phyloP scores from a whole-genome alignment of 2,329 filamentous ascomycete species.

The Albifimbria verrucaria region DNA sequence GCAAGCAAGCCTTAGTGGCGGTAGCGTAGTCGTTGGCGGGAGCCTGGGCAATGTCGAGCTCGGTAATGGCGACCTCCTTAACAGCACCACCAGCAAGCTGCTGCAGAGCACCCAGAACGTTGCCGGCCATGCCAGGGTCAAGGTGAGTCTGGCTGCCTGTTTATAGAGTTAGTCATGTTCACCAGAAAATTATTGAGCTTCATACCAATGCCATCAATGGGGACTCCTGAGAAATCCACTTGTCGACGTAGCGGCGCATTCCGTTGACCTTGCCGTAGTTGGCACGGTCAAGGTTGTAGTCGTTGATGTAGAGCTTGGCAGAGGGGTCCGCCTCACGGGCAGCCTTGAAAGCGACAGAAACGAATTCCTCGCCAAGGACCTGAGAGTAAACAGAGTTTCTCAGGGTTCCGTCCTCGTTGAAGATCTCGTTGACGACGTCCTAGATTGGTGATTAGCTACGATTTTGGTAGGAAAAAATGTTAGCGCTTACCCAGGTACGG shows the following conservation, averaged over 20 bases:
- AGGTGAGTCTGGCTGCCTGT: constrained; percentile 58
- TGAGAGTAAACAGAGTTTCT: constrained; percentile 62
- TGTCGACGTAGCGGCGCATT: constrained; percentile 57
- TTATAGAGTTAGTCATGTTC: too few species aligned
- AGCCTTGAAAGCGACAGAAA: constrained; percentile 66
- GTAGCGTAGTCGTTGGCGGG: constrained; percentile 54
- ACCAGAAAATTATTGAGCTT: too few species aligned
- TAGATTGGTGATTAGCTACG: too few species aligned
- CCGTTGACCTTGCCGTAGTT: constrained; percentile 58
- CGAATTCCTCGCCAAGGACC: constrained; percentile 67
- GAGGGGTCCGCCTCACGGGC: constrained; percentile 63
- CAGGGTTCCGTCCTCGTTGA: constrained; percentile 57
- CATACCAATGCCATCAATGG: constrained; percentile 53
- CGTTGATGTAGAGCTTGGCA: constrained; percentile 74
- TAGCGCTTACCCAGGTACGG: too few species aligned
- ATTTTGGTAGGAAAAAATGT: too few species aligned
- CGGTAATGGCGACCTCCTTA: constrained; percentile 63
- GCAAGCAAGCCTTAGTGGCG: constrained; percentile 55
- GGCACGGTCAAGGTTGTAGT: constrained; percentile 64
- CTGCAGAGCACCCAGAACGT: constrained; percentile 46
- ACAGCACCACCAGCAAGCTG: constrained; percentile 44
- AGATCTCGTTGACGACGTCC: constrained; percentile 65
- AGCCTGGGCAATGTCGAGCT: constrained; percentile 63
- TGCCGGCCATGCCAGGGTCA: constrained; percentile 39
- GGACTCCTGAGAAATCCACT: constrained; percentile 59